Conservation (phyloP, 1,284 basidiomycete genomes). For the Cryptococcus sp. region DNA sequence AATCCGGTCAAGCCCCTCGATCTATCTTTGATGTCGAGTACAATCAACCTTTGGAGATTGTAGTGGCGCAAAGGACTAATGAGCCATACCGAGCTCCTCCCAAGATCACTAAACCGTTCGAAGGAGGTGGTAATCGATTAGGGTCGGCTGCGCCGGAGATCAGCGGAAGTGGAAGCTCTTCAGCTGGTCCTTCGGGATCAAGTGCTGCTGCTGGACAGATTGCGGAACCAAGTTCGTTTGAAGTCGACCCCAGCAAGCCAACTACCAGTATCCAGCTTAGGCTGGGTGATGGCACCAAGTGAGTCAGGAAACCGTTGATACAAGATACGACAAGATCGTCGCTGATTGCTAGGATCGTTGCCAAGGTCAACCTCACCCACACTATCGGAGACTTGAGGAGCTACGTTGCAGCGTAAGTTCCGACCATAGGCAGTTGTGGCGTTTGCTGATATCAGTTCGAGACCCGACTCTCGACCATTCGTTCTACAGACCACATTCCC, state of each 20-base stretch:
- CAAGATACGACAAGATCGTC: background rate
- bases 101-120: constrained; percentile 56
- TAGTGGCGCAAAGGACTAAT: constrained; percentile 66
- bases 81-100: constrained; percentile 64
- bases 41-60: constrained; percentile 82
- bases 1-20: constrained; percentile 76
- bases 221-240: constrained; percentile 56
- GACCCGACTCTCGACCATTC: constrained; percentile 69
- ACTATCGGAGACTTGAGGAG: constrained; percentile 80
- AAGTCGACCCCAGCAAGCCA: constrained; percentile 74
- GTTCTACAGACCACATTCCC: constrained; percentile 84
- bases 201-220: constrained; percentile 41
- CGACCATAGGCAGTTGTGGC: background rate
- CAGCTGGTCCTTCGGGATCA: constrained; percentile 55
- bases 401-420: constrained; percentile 83
- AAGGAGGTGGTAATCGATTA: constrained; percentile 75
- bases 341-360: constrained; percentile 61
- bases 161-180: constrained; percentile 27
- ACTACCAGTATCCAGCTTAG: constrained; percentile 89
- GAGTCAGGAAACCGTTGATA: constrained; percentile 16
- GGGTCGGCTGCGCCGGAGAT: constrained; percentile 60
- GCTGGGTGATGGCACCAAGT: constrained; percentile 86
- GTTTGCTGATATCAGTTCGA: constrained; percentile 56
- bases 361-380: constrained; percentile 85
- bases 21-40: constrained; percentile 69